Base-by-base conservation (phyloP, 495 filamentous ascomycete species). In the Tuber melanosporum region DNA sequence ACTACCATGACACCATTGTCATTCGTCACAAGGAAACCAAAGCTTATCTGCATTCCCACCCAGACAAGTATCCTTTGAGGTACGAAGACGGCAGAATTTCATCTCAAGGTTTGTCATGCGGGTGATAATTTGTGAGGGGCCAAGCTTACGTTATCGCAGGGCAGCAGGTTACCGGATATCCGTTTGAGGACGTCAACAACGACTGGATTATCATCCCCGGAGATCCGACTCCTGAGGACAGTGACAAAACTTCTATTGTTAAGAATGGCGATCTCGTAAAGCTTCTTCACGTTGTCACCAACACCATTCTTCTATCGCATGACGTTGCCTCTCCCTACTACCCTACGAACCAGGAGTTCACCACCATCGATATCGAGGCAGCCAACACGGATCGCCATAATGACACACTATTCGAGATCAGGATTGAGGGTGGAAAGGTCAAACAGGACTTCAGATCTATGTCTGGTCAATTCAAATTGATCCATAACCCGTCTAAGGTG, bases 341-440 rank as follows among this genome's bases (percentile, higher is more conserved):
- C 85, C 95, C 95, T 2, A 99, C 95, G 70, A 99, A 99, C 87
- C 95, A 99, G 85, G 95, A 99, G 84, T 98, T 98, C 82, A 98
- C 95, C 39, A 94, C 94, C 6, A 90, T 97, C 26, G 84, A 90
- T 1, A 79, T 89, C 8, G 92, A 92, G 19, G 88, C 92, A 46
- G 93, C 92, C 19, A 88, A 91, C 62, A 92, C 91, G n/a, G 88
- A 91, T 44, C 91, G 95, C 36, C 89, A 89, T 81, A 94, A 95
- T 74, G 95, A 99, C 77, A 97, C 95, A 12, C 85, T 98, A 43
- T 99, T 99, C 80, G 95, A 99, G 85, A 86, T 99, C 62, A 91
- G 90, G 82, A 92, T 98, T 74, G 95, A 98, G 81, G 90, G 92
- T 78, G 93, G 90, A 81, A 98, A 98, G 83, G 79, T 86, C 4